Conservation (phyloP, 2,329 filamentous ascomycete species). For the Monosporascus sp. region DNA sequence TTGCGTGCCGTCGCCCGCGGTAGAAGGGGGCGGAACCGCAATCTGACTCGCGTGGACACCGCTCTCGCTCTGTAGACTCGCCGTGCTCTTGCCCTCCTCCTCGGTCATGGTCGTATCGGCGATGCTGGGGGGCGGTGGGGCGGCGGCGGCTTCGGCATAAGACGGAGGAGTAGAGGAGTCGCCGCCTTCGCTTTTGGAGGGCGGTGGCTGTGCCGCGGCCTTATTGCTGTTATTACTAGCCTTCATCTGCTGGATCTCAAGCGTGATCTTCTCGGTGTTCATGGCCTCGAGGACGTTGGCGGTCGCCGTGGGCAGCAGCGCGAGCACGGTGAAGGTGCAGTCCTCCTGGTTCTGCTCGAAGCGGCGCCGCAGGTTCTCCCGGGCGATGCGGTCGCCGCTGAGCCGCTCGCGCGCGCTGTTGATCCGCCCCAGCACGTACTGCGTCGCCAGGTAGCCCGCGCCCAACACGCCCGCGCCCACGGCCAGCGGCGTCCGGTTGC, state of each 20-base stretch:
- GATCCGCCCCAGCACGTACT: constrained; percentile 89
- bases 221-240: constrained; percentile 56
- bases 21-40: constrained; percentile 47
- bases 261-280: constrained; percentile 86
- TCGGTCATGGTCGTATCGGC: constrained; percentile 71
- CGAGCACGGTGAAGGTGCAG: constrained; percentile 96
- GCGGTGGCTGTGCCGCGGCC: constrained; percentile 46
- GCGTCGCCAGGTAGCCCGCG: constrained; percentile 83
- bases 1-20: constrained; percentile 31
- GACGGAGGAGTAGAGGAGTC: background rate
- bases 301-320: constrained; percentile 84
- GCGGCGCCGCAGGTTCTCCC: constrained; percentile 91
- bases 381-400: constrained; percentile 90
- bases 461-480: constrained; percentile 83
- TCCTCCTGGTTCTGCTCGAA: constrained; percentile 99
- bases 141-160: constrained; percentile 28
- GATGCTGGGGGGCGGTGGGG: constrained; percentile 46
- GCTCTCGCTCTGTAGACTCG: constrained; percentile 72
- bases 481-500: constrained; percentile 85
- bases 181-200: constrained; percentile 28
- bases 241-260: constrained; percentile 92
- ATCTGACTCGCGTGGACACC: constrained; percentile 80
- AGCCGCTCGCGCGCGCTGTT: constrained; percentile 92
- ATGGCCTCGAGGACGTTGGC: constrained; percentile 82
- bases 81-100: constrained; percentile 74